Evolutionary conservation across 2,329 filamentous ascomycete genomes (phyloP).

Genomic region (Trichoderma simmonsii): DNA sequence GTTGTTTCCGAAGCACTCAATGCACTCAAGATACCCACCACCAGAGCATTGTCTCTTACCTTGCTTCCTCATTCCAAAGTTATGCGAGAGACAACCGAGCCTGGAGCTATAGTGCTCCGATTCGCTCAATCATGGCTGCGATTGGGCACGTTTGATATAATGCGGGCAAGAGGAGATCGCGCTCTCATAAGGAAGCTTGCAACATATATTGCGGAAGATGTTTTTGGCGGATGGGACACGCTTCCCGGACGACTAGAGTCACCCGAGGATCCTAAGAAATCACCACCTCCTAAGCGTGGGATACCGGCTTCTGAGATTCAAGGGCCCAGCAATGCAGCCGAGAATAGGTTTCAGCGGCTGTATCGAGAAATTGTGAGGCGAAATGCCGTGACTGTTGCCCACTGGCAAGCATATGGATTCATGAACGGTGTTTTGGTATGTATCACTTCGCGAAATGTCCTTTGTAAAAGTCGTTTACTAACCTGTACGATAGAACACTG

Average conservation of each 20-base stretch:
- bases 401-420: constrained; percentile 98
- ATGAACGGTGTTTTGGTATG: constrained; percentile 84
- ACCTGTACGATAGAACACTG: constrained; percentile 63
- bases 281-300: constrained; percentile 45
- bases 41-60: constrained; percentile 79
- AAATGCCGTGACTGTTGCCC: constrained; percentile 83
- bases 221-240: constrained; percentile 84
- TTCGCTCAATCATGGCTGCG: constrained; percentile 91
- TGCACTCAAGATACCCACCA: constrained; percentile 80
- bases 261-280: constrained; percentile 46
- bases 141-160: constrained; percentile 94
- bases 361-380: constrained; percentile 84
- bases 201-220: constrained; percentile 81
- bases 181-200: constrained; percentile 69
- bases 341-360: constrained; percentile 83
- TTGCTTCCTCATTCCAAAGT: constrained; percentile 71
- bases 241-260: constrained; percentile 61
- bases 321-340: constrained; percentile 63
- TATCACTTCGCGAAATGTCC: not conserved
- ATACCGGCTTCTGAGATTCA: constrained; percentile 59
- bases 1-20: constrained; percentile 87
- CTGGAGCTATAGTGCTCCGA: constrained; percentile 86
- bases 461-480: constrained; percentile 16
- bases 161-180: constrained; percentile 76
- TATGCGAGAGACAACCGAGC: constrained; percentile 75